A percentile compares a stretch with the other conserved stretches of the same genome.
Evolutionary conservation across 1,139 yeast species (phyloP).

Genomic region (Torulaspora pretoriensis): DNA sequence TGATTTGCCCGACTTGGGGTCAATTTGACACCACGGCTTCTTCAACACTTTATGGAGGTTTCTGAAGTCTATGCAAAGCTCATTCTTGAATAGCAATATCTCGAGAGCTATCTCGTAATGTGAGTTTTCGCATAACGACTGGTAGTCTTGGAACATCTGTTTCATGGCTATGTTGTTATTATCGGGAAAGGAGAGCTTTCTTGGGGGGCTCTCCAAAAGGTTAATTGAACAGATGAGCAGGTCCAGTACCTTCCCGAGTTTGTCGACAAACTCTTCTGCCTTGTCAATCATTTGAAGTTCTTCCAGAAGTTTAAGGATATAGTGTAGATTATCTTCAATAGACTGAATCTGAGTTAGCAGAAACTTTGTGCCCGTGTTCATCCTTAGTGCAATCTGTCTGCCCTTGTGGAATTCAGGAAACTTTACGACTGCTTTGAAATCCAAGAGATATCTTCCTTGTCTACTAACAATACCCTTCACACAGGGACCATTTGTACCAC

Average conservation of each 20-base stretch:
- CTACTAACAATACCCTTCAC: conserved; percentile 33
- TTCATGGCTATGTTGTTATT: conserved; percentile 29
- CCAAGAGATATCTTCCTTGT: conserved; percentile 28
- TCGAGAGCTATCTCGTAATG: conserved; percentile 30
- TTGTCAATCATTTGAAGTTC: conserved; percentile 24
- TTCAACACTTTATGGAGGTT: conserved; percentile 32
- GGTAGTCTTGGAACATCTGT: conserved; percentile 25
- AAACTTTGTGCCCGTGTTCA: conserved; percentile 25
- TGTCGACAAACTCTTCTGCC: conserved; percentile 18
- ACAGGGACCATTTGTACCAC: conserved; percentile 17
- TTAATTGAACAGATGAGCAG: conserved; percentile 28
- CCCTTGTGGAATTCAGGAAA: conserved; percentile 34
- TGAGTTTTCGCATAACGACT: conserved; percentile 24
- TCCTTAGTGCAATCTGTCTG: conserved; percentile 23
- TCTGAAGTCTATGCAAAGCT: conserved; percentile 32
- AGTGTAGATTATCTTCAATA: conserved; percentile 18
- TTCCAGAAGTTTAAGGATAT: conserved; percentile 20
- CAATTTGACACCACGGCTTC: conserved; percentile 38
- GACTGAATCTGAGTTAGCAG: conserved; percentile 26
- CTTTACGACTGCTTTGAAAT: conserved; percentile 30
- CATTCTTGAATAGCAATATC: conserved; percentile 29
- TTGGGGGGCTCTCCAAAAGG: conserved; percentile 34
- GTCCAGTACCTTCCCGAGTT: conserved; percentile 21
- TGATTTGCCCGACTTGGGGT: conserved; percentile 33
- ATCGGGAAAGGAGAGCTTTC: conserved; percentile 31